These are phyloP conservation scores for Rubia balearica DNA, from an alignment of 305 asterid species.

Conservation along the genomic window DNA sequence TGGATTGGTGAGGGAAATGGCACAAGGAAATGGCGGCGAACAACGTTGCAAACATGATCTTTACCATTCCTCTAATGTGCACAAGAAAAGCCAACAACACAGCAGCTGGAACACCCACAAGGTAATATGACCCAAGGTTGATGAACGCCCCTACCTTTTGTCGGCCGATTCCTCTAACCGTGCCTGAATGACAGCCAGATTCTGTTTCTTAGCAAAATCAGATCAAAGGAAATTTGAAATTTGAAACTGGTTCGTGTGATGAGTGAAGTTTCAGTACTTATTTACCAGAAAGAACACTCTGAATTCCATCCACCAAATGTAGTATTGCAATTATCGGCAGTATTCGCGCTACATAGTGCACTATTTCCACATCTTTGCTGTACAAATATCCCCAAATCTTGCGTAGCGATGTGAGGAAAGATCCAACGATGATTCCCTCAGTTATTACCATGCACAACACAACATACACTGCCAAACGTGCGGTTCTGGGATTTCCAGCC, in stretches of 20 bases:
- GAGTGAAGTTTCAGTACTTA: neutral
- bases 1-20: neutral
- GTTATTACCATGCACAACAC: conserved; percentile 39
- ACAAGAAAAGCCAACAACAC: conserved; percentile 52
- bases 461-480: conserved; percentile 49
- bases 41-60: too few relatives aligned
- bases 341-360: conserved; percentile 52
- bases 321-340: conserved; percentile 66
- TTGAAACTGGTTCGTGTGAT: neutral
- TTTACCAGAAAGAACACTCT: conserved; percentile 69
- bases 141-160: conserved; percentile 71
- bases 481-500: conserved; percentile 53
- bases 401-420: conserved; percentile 36
- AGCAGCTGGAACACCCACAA: conserved; percentile 66
- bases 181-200: conserved; percentile 28
- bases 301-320: conserved; percentile 63
- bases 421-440: conserved; percentile 43
- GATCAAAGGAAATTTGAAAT: too few relatives aligned
- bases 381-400: conserved; percentile 61
- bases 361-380: conserved; percentile 52
- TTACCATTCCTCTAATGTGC: conserved; percentile 62
- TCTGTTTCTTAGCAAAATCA: neutral
- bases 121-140: conserved; percentile 77
- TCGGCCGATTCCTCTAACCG: conserved; percentile 67
- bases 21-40: neutral